These are phyloP conservation scores for Hericium alpestre DNA, from an alignment of 768 basidiomycete genomes.

Conservation along the genomic window DNA sequence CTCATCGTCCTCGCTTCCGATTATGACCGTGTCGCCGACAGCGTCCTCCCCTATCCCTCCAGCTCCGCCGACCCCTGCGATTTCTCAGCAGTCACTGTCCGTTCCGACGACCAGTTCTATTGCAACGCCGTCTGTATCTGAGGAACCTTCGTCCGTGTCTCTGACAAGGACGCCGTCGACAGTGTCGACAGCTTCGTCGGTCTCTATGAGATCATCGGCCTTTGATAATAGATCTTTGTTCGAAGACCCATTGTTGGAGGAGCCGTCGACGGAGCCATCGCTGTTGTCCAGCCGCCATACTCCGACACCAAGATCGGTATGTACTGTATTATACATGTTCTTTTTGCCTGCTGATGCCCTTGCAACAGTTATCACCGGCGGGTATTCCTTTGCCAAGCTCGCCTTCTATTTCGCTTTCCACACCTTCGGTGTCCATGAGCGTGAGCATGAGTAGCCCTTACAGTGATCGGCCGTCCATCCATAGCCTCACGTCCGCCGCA, in stretches of 20 bases:
- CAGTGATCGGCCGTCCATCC: constrained; percentile 38
- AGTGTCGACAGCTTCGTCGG: constrained; percentile 21
- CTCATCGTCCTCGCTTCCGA: constrained; percentile 28
- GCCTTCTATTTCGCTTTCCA: constrained; percentile 20
- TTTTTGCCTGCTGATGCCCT: constrained; percentile 3
- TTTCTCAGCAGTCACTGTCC: constrained; percentile 22
- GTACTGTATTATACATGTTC: constrained; percentile 1
- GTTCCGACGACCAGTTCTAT: constrained; percentile 12
- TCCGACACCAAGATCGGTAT: constrained; percentile 19
- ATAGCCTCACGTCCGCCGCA: constrained; percentile 33
- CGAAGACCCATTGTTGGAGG: constrained; percentile 16
- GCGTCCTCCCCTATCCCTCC: constrained; percentile 18
- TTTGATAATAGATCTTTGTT: constrained; percentile 17
- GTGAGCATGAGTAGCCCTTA: constrained; percentile 42
- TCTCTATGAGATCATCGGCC: constrained; percentile 22
- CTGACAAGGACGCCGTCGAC: constrained; percentile 24
- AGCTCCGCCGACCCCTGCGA: constrained; percentile 17
- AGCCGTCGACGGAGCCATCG: constrained; percentile 47
- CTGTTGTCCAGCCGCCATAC: constrained; percentile 34
- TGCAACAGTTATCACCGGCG: constrained; percentile 20
- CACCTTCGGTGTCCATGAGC: constrained; percentile 32
- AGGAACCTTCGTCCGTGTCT: constrained; percentile 13
- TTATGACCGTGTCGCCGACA: constrained; percentile 32
- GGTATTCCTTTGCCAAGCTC: constrained; percentile 22
- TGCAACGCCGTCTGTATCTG: constrained; percentile 6